These are phyloP conservation scores for Spergularia bocconei DNA, from an alignment of 148 eudicot species.

Conservation along the genomic window DNA sequence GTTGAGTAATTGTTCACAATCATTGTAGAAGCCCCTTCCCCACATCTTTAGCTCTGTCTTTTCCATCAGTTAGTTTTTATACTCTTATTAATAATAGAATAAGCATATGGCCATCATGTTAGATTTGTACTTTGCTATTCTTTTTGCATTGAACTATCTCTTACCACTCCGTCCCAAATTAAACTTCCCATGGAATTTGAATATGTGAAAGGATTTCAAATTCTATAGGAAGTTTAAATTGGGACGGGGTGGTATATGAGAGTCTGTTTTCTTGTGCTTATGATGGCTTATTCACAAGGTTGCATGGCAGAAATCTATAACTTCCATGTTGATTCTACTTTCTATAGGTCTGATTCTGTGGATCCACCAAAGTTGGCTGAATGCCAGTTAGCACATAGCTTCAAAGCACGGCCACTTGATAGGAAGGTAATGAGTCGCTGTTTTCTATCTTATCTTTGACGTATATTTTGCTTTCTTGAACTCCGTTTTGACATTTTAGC, in stretches of 20 bases:
- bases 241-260: not conserved
- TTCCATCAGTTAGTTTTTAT: no score
- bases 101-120: not conserved
- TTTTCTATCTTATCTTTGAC: not conserved
- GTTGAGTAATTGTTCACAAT: not conserved
- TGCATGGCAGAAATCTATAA: not conserved
- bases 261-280: not conserved
- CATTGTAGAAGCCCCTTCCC: not conserved
- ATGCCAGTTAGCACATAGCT: conserved; percentile 36
- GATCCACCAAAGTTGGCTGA: conserved; percentile 38
- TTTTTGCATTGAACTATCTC: not conserved
- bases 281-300: not conserved
- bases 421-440: conserved; percentile 30
- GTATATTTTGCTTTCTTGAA: not conserved
- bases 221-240: no score
- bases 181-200: no score
- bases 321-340: conserved; percentile 4
- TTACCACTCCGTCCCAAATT: not conserved
- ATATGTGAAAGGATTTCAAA: no score
- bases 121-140: not conserved
- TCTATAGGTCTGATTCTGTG: conserved; percentile 35
- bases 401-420: conserved; percentile 77
- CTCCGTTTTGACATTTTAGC: not conserved
- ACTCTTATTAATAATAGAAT: not conserved
- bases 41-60: not conserved